These are phyloP conservation scores for Thoreauomyces humboldtii DNA, from an alignment of 192 early-diverging fungal species.

Conservation along the genomic window DNA sequence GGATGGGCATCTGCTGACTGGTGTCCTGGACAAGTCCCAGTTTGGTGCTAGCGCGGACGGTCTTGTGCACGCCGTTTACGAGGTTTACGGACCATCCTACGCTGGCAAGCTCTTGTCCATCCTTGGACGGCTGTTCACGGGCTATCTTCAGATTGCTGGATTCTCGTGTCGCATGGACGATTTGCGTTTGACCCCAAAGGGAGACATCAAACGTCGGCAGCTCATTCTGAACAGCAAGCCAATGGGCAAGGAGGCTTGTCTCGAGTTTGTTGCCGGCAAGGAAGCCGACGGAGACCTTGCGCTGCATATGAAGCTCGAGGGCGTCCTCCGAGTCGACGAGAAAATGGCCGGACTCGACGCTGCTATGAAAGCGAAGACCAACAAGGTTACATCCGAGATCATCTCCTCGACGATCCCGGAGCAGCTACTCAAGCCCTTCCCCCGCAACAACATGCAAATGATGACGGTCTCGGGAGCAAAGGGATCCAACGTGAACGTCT, in stretches of 20 bases:
- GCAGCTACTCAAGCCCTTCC: slow-evolving; percentile 75
- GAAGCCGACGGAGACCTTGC: slow-evolving; percentile 20
- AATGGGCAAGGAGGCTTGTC: slow-evolving; percentile 69
- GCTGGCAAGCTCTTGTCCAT: slow-evolving; percentile 90
- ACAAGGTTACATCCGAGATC: slow-evolving; percentile 74
- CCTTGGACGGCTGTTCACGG: slow-evolving; percentile 86
- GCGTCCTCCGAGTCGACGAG: slow-evolving; percentile 78
- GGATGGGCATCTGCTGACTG: slow-evolving; percentile 85
- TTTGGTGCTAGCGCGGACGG: slow-evolving; percentile 91
- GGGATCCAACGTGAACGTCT: slow-evolving; percentile 91
- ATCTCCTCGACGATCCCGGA: slow-evolving; percentile 76
- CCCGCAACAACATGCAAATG: slow-evolving; percentile 96
- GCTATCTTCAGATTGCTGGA: slow-evolving; percentile 82
- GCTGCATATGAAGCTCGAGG: slow-evolving; percentile 60
- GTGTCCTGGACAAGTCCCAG: slow-evolving; percentile 96
- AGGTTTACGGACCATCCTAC: slow-evolving; percentile 85
- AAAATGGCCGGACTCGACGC: slow-evolving; percentile 87
- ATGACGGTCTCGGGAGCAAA: slow-evolving; percentile 99
- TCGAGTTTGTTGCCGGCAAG: slow-evolving; percentile 68
- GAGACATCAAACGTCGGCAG: slow-evolving; percentile 72
- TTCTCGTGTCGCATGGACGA: slow-evolving; percentile 99
- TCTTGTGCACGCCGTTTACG: slow-evolving; percentile 93
- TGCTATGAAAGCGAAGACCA: slow-evolving; percentile 80
- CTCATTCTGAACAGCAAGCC: slow-evolving; percentile 61
- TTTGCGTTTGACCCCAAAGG: slow-evolving; percentile 80